Evolutionary conservation across 1,139 yeast species (phyloP).

Genomic region (Kurtzmaniella quercitrusa): DNA sequence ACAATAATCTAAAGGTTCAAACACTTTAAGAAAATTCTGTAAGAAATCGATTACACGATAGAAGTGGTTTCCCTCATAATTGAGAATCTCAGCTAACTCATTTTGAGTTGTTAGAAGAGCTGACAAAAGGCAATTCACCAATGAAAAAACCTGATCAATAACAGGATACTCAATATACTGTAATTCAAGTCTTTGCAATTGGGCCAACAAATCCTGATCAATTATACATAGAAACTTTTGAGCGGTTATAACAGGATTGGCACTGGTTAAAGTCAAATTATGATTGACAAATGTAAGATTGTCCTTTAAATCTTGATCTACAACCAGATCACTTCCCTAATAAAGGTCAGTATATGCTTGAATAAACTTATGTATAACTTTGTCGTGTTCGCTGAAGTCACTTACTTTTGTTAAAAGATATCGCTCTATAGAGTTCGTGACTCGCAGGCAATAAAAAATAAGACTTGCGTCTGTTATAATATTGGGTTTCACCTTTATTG

Average conservation of each 20-base stretch:
- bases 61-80: too few species aligned
- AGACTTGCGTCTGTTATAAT: slow-evolving; percentile 2
- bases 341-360: neutral
- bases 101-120: neutral
- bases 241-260: neutral
- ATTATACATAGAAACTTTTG: neutral
- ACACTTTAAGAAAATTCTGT: neutral
- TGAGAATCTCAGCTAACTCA: neutral
- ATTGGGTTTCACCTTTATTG: too few species aligned
- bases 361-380: too few species aligned
- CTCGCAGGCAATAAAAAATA: slow-evolving; percentile 5
- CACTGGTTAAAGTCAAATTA: neutral
- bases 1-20: neutral
- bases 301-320: neutral
- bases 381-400: neutral
- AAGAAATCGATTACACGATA: neutral
- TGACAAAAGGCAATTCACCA: neutral
- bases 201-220: neutral
- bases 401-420: slow-evolving; percentile 1
- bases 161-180: neutral
- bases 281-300: neutral
- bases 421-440: neutral
- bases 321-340: neutral
- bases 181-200: neutral
- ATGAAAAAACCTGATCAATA: neutral